Evolutionary conservation across 2,329 filamentous ascomycete genomes (phyloP).

Genomic region (Hypomyces rosellus): DNA sequence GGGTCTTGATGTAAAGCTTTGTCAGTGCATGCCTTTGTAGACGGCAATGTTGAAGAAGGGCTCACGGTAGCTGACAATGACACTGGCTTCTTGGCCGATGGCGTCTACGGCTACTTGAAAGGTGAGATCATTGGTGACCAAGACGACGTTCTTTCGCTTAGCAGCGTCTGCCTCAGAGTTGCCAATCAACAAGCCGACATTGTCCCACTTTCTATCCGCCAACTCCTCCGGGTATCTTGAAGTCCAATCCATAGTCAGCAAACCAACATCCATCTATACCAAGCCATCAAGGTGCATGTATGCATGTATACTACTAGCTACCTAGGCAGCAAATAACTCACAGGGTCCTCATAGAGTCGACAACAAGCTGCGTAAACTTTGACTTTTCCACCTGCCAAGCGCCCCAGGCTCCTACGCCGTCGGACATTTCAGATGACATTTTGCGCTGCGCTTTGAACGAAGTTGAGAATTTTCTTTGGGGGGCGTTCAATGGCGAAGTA

Average conservation of each 20-base stretch:
- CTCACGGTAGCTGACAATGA: constrained; percentile 83
- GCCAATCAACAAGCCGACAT: constrained; percentile 73
- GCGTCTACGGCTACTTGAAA: constrained; percentile 85
- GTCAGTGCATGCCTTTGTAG: neutral
- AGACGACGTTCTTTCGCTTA: constrained; percentile 32
- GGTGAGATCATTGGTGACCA: constrained; percentile 82
- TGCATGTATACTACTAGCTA: neutral
- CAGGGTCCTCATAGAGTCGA: constrained; percentile 73
- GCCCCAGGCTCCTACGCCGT: constrained; percentile 27
- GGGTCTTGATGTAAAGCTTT: constrained; percentile 55
- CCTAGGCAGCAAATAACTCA: constrained; percentile 37
- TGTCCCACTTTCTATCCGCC: constrained; percentile 89
- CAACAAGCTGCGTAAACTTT: constrained; percentile 53
- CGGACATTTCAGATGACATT: constrained; percentile 17
- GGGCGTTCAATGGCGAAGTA: constrained; percentile 1
- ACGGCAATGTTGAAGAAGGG: neutral
- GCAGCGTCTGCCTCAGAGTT: constrained; percentile 31
- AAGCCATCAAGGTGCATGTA: neutral
- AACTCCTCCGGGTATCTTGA: constrained; percentile 78
- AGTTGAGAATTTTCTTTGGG: neutral
- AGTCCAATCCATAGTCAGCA: neutral
- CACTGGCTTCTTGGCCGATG: constrained; percentile 65
- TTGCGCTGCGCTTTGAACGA: neutral
- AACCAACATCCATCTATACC: neutral
- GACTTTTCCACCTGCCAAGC: constrained; percentile 34